Evolutionary conservation across 768 basidiomycete species (phyloP).

Genomic region (Gymnopilus junonius): DNA sequence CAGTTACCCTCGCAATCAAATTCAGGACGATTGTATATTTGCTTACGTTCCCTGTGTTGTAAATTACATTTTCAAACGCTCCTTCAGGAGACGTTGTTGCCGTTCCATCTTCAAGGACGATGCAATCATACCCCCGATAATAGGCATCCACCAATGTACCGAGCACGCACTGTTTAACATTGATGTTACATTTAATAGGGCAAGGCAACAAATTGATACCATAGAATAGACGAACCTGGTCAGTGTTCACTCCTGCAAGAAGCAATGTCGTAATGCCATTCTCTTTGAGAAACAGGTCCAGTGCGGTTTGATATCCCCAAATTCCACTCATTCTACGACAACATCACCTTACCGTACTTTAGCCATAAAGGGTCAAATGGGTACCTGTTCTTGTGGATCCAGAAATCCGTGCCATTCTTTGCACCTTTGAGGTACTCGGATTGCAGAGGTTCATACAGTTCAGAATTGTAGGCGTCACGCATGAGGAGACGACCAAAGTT

Average conservation of each 20-base stretch:
- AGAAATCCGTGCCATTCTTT: constrained; percentile 62
- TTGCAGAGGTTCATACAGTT: constrained; percentile 68
- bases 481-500: constrained; percentile 61
- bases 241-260: constrained; percentile 69
- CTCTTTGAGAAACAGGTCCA: constrained; percentile 66
- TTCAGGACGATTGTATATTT: neutral
- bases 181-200: neutral
- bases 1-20: constrained; percentile 6
- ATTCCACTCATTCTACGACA: constrained; percentile 60
- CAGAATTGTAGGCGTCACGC: constrained; percentile 61
- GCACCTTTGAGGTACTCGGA: constrained; percentile 55
- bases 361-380: neutral
- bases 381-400: constrained; percentile 75
- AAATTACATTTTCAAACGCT: constrained; percentile 59
- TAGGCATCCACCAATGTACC: constrained; percentile 69
- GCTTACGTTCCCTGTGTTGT: constrained; percentile 60
- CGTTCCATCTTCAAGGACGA: constrained; percentile 59
- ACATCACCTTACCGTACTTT: neutral
- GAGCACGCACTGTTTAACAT: constrained; percentile 55
- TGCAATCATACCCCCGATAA: constrained; percentile 66
- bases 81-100: constrained; percentile 68
- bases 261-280: constrained; percentile 65
- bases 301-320: constrained; percentile 65
- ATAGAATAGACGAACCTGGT: constrained; percentile 51
- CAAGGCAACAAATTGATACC: neutral